Evolutionary conservation across 176 grass and related monocot genomes (phyloP).

Genomic region (Carex kokanica): DNA sequence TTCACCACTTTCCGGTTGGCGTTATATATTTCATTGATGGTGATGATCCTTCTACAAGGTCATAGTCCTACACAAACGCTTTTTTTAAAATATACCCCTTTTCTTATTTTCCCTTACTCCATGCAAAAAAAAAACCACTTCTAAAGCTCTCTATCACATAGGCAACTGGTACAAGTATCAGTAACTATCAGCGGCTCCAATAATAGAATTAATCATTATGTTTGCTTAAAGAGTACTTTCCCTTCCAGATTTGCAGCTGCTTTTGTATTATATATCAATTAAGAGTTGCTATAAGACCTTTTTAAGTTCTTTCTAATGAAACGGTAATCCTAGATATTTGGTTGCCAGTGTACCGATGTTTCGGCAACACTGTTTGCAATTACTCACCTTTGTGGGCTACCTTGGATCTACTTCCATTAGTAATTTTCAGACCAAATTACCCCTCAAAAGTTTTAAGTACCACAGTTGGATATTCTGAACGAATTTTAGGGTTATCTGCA

Average conservation of each 20-base stretch:
- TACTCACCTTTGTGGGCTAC: background rate
- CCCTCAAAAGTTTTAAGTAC: background rate
- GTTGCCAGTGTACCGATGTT: too few relatives aligned
- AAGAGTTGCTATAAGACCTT: background rate
- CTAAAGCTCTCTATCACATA: background rate
- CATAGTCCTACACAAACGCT: background rate
- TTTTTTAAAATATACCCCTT: background rate
- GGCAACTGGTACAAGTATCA: background rate
- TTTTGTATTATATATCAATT: background rate
- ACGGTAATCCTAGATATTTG: background rate
- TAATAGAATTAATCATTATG: background rate
- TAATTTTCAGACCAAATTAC: background rate
- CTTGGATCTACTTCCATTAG: background rate
- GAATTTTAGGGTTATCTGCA: conserved; percentile 3
- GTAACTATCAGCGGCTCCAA: background rate
- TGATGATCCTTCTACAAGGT: background rate
- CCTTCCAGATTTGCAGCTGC: background rate
- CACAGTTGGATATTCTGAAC: background rate
- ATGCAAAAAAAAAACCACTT: background rate
- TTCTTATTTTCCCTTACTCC: background rate
- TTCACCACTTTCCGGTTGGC: background rate
- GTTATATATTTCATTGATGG: background rate
- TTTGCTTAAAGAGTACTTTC: background rate
- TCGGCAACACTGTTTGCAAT: background rate
- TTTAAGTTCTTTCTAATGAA: background rate